Base-by-base conservation (phyloP, 371 early-diverging fungal species). In the Apophysomyces ossiformis region DNA sequence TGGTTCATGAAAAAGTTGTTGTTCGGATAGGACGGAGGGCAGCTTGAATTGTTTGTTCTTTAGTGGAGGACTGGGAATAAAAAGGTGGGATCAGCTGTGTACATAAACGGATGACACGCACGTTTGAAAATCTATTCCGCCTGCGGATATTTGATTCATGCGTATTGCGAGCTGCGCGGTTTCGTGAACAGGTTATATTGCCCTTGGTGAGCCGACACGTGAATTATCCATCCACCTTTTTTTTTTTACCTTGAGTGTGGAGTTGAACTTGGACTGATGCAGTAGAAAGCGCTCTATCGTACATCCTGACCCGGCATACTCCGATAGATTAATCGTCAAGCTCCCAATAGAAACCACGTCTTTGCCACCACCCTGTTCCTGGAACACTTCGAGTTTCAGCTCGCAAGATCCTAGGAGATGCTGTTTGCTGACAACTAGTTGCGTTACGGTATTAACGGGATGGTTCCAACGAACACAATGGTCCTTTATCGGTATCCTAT, bases 301-400 rank as follows among this genome's bases (percentile, higher is more conserved):
- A 41, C 67, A 57, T n/a, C 78, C 78, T 36, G 66, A 72, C 12
- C 69, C 75, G 58, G 76, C 79, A 62, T 81, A 83, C 64, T 83
- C 84, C 7, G 84, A 77, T 45, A 83, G 65, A 69, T 83, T 83
- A 32, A 83, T 67, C 1, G 67, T 64, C 13, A 83, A 60, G 9
- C 47, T 69, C 13, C 89, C 89, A 21, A 89, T 75, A 18, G 78
- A 79, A 37, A 84, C 85, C 9, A 84, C 74, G 47, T 76, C 82
- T 61, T 81, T 78, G 21, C 86, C 89, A 7, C 86, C 88, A 65
- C 85, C 83, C 46, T 81, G 72, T 67, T 86, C 85, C 73, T 89
- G 89, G 58, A 78, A 80, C 35, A 89, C 70, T 57, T 74, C 81
- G 7, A 89, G 68, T 36, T 78, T 63, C 11, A 90, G 68, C 50